Evolutionary conservation across 1,284 basidiomycete species (phyloP).

Genomic region (Austroboletus novae-zelandiae): DNA sequence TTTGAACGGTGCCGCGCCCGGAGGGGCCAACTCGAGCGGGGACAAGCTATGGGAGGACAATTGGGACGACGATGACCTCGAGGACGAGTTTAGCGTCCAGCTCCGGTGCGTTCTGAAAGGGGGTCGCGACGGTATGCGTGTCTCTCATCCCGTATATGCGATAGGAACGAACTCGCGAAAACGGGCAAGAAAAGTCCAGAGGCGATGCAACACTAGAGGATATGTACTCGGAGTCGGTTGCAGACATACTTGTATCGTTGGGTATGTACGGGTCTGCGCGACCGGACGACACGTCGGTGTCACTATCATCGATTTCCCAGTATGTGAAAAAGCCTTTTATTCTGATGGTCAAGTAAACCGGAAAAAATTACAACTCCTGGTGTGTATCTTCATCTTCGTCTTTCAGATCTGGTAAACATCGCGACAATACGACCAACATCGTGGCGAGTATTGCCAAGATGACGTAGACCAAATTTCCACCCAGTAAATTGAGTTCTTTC

Average conservation of each 20-base stretch:
- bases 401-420: slow-evolving; percentile 17
- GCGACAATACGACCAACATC: slow-evolving; percentile 20
- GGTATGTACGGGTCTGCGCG: too few species aligned
- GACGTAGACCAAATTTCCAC: slow-evolving; percentile 38
- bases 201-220: slow-evolving; percentile 54
- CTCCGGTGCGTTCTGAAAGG: slow-evolving; percentile 62
- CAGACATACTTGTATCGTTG: slow-evolving; percentile 8
- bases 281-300: too few species aligned
- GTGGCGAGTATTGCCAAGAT: slow-evolving; percentile 24
- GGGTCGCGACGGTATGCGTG: too few species aligned
- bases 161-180: slow-evolving; percentile 67
- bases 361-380: not conserved
- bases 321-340: too few species aligned
- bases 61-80: slow-evolving; percentile 99
- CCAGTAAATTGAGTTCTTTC: slow-evolving; percentile 30
- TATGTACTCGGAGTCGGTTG: not conserved
- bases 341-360: too few species aligned
- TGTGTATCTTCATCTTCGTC: not conserved
- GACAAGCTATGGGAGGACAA: slow-evolving; percentile 98
- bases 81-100: slow-evolving; percentile 96
- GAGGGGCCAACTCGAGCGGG: slow-evolving; percentile 68
- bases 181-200: slow-evolving; percentile 44
- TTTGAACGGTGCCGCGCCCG: slow-evolving; percentile 66
- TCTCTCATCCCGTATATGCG: not conserved
- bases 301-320: too few species aligned